phyloP scores from a whole-genome alignment of 352 stramenopile species.

The Pythium monospermum region DNA sequence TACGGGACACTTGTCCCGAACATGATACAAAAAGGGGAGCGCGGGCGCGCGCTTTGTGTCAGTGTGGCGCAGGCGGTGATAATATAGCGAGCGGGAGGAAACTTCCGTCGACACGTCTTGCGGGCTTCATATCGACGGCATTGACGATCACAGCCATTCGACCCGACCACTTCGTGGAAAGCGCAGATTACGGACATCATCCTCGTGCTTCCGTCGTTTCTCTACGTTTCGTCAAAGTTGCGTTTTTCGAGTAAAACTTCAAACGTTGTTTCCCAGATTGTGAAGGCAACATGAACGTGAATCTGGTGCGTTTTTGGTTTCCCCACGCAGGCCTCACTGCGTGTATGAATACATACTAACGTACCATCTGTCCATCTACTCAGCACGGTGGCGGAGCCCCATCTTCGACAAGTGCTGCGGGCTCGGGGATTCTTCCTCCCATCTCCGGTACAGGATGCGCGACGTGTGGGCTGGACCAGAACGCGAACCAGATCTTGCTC shows the following conservation, averaged over 20 bases:
- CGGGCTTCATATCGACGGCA: constrained; percentile 1
- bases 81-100: neutral
- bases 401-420: too few species aligned
- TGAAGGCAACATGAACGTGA: constrained; percentile 5
- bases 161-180: neutral
- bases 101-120: neutral
- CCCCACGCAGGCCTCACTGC: too few species aligned
- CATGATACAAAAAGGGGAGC: neutral
- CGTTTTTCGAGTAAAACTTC: neutral
- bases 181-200: constrained; percentile 11
- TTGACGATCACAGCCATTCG: neutral
- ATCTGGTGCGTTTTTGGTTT: constrained; percentile 8
- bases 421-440: too few species aligned
- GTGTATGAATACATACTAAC: too few species aligned
- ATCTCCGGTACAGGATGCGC: constrained; percentile 34
- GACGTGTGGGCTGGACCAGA: constrained; percentile 63
- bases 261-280: too few species aligned
- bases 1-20: constrained; percentile 3
- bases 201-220: neutral
- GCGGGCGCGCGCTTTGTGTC: too few species aligned
- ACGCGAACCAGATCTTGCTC: constrained; percentile 76
- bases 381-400: too few species aligned
- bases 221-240: neutral
- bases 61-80: too few species aligned
- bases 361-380: too few species aligned